These are phyloP conservation scores for Sclerotinia minor DNA, from an alignment of 2,329 filamentous ascomycete genomes.

Conservation along the genomic window DNA sequence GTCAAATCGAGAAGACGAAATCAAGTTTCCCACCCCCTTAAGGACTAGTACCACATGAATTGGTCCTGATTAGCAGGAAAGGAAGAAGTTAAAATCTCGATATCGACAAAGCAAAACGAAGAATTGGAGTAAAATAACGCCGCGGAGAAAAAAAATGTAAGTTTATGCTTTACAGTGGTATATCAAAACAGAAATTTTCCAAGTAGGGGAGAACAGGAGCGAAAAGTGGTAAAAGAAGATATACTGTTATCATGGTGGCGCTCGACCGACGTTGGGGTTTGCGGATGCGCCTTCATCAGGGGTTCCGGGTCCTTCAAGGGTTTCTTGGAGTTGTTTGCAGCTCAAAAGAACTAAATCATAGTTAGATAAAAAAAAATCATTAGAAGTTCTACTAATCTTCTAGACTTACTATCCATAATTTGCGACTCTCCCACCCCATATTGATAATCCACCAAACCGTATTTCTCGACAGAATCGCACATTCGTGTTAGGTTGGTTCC, in stretches of 20 bases:
- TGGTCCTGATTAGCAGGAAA: slow-evolving; percentile 1
- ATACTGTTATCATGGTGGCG: slow-evolving; percentile 33
- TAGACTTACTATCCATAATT: slow-evolving; percentile 56
- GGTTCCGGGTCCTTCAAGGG: slow-evolving; percentile 35
- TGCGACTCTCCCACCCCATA: slow-evolving; percentile 96
- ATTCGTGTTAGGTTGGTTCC: slow-evolving; percentile 78
- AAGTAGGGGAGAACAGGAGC: slow-evolving; percentile 3
- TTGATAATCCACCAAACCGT: slow-evolving; percentile 96
- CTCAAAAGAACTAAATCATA: slow-evolving; percentile 49
- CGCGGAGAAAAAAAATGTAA: slow-evolving; percentile 8
- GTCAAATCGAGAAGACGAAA: slow-evolving; percentile 13
- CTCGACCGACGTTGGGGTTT: slow-evolving; percentile 31
- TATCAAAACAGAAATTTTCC: slow-evolving; percentile 16
- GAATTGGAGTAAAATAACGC: background rate
- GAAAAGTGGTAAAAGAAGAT: slow-evolving; percentile 7
- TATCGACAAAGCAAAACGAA: background rate
- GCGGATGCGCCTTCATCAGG: slow-evolving; percentile 14
- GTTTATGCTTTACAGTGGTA: slow-evolving; percentile 20
- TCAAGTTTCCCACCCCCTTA: slow-evolving; percentile 13
- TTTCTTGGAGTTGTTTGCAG: slow-evolving; percentile 55
- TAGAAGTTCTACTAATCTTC: background rate
- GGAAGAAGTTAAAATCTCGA: slow-evolving; percentile 9
- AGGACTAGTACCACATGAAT: slow-evolving; percentile 1
- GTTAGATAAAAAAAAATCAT: background rate
- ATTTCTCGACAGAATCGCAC: slow-evolving; percentile 82